These are phyloP conservation scores for Hsuehochloa calcarea DNA, from an alignment of 176 grass and related monocot genomes.

Conservation along the genomic window DNA sequence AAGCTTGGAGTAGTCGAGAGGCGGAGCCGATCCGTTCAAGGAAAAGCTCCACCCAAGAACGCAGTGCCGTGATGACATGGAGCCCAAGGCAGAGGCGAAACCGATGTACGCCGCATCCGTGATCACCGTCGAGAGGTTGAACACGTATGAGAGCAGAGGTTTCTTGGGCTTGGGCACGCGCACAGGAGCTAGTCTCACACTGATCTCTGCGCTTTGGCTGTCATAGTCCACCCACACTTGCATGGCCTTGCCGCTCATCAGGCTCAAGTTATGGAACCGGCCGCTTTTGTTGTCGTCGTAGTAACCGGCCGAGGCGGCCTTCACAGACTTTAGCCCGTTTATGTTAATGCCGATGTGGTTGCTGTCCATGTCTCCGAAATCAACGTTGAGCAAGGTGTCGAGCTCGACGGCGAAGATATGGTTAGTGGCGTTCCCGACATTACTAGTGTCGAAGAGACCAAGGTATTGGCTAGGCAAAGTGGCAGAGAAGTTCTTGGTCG, in stretches of 20 bases:
- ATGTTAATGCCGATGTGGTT: conserved; percentile 8
- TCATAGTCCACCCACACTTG: conserved; percentile 65
- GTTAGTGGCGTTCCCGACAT: conserved; percentile 32
- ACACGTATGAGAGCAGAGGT: conserved; percentile 32
- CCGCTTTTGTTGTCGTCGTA: not conserved
- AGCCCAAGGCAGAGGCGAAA: conserved; percentile 44
- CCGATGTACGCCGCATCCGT: conserved; percentile 32
- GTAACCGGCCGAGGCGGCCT: conserved; percentile 28
- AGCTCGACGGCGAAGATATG: conserved; percentile 51
- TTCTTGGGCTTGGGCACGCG: conserved; percentile 27
- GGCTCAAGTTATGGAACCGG: conserved; percentile 31
- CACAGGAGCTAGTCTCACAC: conserved; percentile 35
- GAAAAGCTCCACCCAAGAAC: conserved; percentile 12
- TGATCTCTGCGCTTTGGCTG: not conserved
- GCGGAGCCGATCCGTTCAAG: conserved; percentile 10
- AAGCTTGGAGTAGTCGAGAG: conserved; percentile 32
- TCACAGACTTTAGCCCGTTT: conserved; percentile 9
- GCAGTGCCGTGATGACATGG: not conserved
- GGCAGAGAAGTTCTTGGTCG: conserved; percentile 14
- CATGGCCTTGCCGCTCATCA: conserved; percentile 33
- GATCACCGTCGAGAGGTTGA: conserved; percentile 35
- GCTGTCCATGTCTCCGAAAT: not conserved
- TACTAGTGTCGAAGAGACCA: conserved; percentile 23
- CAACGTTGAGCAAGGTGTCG: conserved; percentile 29
- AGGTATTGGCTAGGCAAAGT: conserved; percentile 17